Base-by-base conservation (phyloP, 2,329 filamentous ascomycete genomes). In the Venturia asperata region DNA sequence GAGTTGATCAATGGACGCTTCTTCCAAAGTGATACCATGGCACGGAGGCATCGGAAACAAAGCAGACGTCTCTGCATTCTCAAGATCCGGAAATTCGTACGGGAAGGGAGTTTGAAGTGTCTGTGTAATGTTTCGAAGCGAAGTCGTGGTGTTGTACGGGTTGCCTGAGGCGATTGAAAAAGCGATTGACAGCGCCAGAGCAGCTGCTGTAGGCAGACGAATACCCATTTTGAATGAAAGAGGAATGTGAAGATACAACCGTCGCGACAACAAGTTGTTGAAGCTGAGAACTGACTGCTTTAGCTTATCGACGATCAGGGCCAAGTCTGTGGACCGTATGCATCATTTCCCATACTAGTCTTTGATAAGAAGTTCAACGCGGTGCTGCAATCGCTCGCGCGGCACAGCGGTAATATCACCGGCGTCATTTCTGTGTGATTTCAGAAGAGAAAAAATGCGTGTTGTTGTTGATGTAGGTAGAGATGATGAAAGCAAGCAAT, bases 1-100 rank as follows among this genome's bases (percentile, higher is more conserved):
- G 70, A 92, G 81, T 67, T 87, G 76, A 68, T 89, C 86, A 67
- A 91, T 87, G 7, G 83, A 87, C 19, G 86, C 86, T 72, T 91
- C 88, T 73, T 89, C 86, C 19, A 91, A 77, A 61, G 78, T 76
- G 68, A 89, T 80, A 11, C 81, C 82, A 65, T 82, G 75, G 72
- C 88, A 91, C 15, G 72, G 72, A 0, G 78, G 79, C 86, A 90
- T 88, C 2, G 85, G 82, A 70, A 90, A 90, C 41, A 81, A 68
- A 2, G 68, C 68, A 5, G 70, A n/a, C 1, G 70, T 73, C 15
- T 70, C 68, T 11, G 68, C 70, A 56, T 68, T 69, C 66, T 72
- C 61, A 58, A 70, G 65, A 21, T 70, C 65, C 10, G 76, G 75
- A 55, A 75, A 77, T n/a, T 72, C 69, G 66, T 74, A 76, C 2